Conservation (phyloP, 1,139 yeast species). For the Geotrichum fermentans region DNA sequence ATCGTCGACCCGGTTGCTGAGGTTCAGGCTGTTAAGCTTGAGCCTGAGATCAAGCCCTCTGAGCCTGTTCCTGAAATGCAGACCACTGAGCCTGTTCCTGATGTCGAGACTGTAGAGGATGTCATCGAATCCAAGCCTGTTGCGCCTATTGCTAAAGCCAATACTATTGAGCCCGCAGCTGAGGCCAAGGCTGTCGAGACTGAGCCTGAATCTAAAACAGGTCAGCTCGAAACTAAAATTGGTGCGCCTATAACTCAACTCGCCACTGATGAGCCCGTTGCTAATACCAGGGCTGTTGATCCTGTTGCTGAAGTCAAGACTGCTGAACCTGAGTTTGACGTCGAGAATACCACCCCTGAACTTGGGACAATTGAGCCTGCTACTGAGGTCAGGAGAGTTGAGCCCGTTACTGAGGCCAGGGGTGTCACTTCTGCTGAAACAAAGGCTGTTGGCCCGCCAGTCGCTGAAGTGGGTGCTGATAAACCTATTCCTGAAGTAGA, state of each 20-base stretch:
- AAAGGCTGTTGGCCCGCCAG: background rate
- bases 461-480: background rate
- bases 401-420: background rate
- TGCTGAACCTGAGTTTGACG: background rate
- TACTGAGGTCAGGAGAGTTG: background rate
- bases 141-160: background rate
- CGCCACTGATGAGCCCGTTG: background rate
- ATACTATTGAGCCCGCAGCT: no score
- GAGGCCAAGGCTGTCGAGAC: no score
- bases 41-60: slow-evolving; percentile 5
- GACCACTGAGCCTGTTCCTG: background rate
- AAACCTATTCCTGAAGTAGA: no score
- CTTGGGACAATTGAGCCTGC: background rate
- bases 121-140: background rate
- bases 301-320: background rate
- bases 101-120: background rate
- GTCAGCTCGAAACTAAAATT: no score
- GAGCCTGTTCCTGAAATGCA: background rate
- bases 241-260: background rate
- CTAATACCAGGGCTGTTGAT: background rate
- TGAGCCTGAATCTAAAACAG: no score
- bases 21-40: slow-evolving; percentile 12
- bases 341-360: no score
- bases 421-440: background rate
- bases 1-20: slow-evolving; percentile 2